phyloP scores from a whole-genome alignment of 2,329 filamentous ascomycete genomes.

The Hymenoscyphus fructigenus region DNA sequence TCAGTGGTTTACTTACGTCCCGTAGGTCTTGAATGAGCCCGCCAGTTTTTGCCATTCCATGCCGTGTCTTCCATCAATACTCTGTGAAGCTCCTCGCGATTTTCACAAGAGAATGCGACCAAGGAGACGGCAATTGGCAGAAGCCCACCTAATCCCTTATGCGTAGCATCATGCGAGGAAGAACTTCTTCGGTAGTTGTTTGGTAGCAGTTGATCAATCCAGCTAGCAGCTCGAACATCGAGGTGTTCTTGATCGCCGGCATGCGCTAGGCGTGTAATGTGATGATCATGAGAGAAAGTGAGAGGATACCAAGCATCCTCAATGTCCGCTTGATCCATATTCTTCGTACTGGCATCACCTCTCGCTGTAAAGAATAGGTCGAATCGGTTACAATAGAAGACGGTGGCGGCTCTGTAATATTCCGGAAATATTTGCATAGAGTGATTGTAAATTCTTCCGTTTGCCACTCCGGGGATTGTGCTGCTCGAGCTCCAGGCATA shows the following conservation, averaged over 20 bases:
- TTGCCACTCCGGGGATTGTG: neutral
- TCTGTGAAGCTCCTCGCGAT: neutral
- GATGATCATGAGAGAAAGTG: conserved; percentile 17
- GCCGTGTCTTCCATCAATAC: conserved; percentile 11
- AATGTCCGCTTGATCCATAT: conserved; percentile 12
- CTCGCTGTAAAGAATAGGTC: conserved; percentile 21
- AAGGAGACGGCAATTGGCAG: conserved; percentile 18
- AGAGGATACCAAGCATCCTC: conserved; percentile 25
- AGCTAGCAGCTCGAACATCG: conserved; percentile 10
- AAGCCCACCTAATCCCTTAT: conserved; percentile 14
- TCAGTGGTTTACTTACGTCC: conserved; percentile 6
- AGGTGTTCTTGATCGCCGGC: conserved; percentile 12
- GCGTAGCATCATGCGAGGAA: neutral
- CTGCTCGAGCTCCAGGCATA: conserved; percentile 17
- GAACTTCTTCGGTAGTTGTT: conserved; percentile 7
- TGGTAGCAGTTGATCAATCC: conserved; percentile 18
- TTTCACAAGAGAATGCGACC: conserved; percentile 19
- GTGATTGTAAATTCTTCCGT: conserved; percentile 4
- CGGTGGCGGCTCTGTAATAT: conserved; percentile 22
- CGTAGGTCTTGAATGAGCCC: conserved; percentile 3
- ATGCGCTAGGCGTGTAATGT: conserved; percentile 17
- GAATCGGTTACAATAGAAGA: conserved; percentile 28
- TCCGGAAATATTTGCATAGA: neutral
- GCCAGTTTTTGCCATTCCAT: conserved; percentile 14
- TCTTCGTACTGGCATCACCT: conserved; percentile 17